These are phyloP conservation scores for Trichoderma atroviride DNA, from an alignment of 2,329 filamentous ascomycete genomes.

Conservation along the genomic window DNA sequence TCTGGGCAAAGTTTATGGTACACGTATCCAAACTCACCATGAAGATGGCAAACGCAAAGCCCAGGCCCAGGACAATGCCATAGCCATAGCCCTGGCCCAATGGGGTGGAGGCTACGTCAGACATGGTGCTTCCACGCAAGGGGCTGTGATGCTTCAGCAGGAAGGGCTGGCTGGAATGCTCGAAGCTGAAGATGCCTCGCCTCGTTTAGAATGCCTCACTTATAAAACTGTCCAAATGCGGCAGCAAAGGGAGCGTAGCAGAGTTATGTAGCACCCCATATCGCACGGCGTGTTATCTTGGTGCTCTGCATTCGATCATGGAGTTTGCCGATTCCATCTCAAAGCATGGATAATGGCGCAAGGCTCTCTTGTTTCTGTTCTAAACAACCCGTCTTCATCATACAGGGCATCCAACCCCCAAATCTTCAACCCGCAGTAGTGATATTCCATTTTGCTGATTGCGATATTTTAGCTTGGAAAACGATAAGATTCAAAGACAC, in stretches of 20 bases:
- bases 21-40: constrained; percentile 50
- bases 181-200: background rate
- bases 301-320: background rate
- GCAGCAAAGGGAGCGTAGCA: background rate
- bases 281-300: background rate
- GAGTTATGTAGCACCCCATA: background rate
- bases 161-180: background rate
- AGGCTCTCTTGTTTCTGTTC: background rate
- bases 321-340: background rate
- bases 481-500: background rate
- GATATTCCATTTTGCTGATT: background rate
- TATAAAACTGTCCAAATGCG: background rate
- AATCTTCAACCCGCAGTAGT: background rate
- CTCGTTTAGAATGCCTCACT: background rate
- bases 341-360: background rate
- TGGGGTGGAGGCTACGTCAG: constrained; percentile 36
- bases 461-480: background rate
- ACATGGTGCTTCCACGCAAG: constrained; percentile 5
- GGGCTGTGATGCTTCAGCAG: background rate
- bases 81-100: constrained; percentile 70
- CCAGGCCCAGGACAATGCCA: constrained; percentile 75
- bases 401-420: background rate
- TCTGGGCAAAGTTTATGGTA: too few species aligned
- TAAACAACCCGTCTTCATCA: background rate
- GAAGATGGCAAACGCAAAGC: constrained; percentile 72